These are phyloP conservation scores for Cordyceps pruinosa DNA, from an alignment of 2,329 filamentous ascomycete genomes.

Conservation along the genomic window DNA sequence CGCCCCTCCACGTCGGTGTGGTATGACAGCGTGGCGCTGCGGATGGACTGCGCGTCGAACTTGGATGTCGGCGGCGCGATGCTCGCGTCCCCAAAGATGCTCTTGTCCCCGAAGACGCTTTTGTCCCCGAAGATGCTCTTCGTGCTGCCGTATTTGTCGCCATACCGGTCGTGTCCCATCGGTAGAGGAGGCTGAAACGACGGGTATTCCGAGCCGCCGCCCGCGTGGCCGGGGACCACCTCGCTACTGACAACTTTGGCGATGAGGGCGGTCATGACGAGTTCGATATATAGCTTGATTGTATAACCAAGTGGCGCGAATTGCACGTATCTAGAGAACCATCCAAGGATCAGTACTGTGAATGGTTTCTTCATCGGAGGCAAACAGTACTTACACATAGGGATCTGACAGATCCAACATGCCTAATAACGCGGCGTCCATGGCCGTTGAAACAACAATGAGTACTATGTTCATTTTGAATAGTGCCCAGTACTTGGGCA, in stretches of 20 bases:
- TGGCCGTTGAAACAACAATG: conserved; percentile 39
- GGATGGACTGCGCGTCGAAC: neutral
- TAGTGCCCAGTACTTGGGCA: conserved; percentile 43
- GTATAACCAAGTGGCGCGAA: conserved; percentile 13
- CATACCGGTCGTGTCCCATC: neutral
- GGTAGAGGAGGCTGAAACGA: neutral
- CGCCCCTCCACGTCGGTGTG: conserved; percentile 2
- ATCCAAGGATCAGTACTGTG: neutral
- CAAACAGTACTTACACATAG: neutral
- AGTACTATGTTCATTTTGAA: conserved; percentile 43
- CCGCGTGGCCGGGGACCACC: neutral
- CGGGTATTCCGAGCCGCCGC: neutral
- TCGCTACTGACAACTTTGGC: conserved; percentile 12
- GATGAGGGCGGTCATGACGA: conserved; percentile 13
- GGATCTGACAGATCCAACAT: conserved; percentile 18
- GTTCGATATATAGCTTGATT: conserved; percentile 13
- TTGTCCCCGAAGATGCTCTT: conserved; percentile 1
- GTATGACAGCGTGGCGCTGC: neutral
- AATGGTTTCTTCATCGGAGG: neutral
- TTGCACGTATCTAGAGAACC: conserved; percentile 13
- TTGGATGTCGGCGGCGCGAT: neutral
- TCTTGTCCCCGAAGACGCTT: neutral
- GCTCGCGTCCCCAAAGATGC: neutral
- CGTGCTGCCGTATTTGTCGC: conserved; percentile 8
- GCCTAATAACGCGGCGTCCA: conserved; percentile 32